Evolutionary conservation across 225 moss, liverwort and hornwort genomes (phyloP), one percentile per base, ranked within the genome.

Genomic region (Straminergon stramineum): DNA sequence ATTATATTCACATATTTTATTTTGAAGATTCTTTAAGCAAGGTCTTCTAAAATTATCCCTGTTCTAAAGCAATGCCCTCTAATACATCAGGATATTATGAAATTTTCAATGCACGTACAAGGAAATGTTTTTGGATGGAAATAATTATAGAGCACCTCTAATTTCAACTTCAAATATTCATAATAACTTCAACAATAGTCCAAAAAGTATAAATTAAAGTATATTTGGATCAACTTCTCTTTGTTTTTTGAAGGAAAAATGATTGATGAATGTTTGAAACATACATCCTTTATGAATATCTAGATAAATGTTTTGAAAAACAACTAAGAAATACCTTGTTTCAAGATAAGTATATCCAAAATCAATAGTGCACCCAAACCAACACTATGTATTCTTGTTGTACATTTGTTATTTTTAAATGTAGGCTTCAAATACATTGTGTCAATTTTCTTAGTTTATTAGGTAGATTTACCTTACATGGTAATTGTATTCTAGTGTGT

Each of bases 201-300:
- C 14, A 7, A 13, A 69, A 14, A 70, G 2, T 23, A 13, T 39
- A 8, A 70, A 39, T 4, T 13, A n/a, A 70, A 39, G 8, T 39
- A 23, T 70, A 1, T 39, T 69, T 39, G 39, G 39, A 23, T n/a
- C n/a, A 69, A 39, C n/a, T 22, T 23, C 4, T 69, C 4, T 22
- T 39, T 7, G 6, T 4, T 23, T 35, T n/a, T 69, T 23, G n/a
- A 24, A 23, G 0, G 23, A 14, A 39, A 39, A 39, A 24, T 69
- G 24, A 70, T 39, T 23, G 2, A 39, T 70, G 19, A 39, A 24
- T 14, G 13, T 70, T 70, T 24, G 70, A 70, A 69, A 8, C 15
- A 24, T 13, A 6, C 1, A 3, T 1, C 4, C 20, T 2, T 32
- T 32, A 3, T 8, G 0, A 76, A 32, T 4, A 34, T 32, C 2